Base-by-base conservation (phyloP, 2,329 filamentous ascomycete genomes). In the Ophiosphaerella narmari region DNA sequence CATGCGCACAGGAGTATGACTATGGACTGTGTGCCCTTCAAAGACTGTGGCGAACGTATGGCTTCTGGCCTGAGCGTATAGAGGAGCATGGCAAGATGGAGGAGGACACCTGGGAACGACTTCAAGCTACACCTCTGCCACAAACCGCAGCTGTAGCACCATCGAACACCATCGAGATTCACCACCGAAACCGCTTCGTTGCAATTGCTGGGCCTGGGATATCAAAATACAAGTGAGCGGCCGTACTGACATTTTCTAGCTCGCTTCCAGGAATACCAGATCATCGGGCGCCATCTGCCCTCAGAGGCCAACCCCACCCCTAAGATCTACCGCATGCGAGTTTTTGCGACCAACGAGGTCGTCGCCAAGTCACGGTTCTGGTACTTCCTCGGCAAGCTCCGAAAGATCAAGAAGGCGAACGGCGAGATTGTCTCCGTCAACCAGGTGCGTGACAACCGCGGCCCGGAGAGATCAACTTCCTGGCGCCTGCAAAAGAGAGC, bases 391-490 rank as follows among this genome's bases (percentile, higher is more conserved):
- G 91, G 91, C 81, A 95, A 96, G 86, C 86, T 99, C 75, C 88
- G 90, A 78, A 99, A 99, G 88, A 91, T 99, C 85, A 99, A 99
- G 92, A 99, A 99, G 91, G 89, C 93, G 77, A 97, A 95, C 77
- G 94, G 94, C 80, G 94, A 99, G 88, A 96, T 99, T 77, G 91
- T 99, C 78, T 89, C 86, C 80, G 80, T 97, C 82, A 97, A 97
- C 85, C 83, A 88, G 84, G 93, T 96, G 87, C 74, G 88, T 83
- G 60, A 39, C 38, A 44, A 7, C 35, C 4, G 37, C 9, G 29
- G 43, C 32, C 34, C 36, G 44, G 24, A 35, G 18, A 13, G 14
- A 35, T 4, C 14, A 3, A n/a, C 12, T 13, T 14, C 24, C 24
- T 24, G 21, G 11, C 13, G 12, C 23, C 13, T 36, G 29, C 29